Evolutionary conservation across 1,284 basidiomycete genomes (phyloP), one percentile per base, ranked within the genome.

Genomic region (Violaceomyces palustris): DNA sequence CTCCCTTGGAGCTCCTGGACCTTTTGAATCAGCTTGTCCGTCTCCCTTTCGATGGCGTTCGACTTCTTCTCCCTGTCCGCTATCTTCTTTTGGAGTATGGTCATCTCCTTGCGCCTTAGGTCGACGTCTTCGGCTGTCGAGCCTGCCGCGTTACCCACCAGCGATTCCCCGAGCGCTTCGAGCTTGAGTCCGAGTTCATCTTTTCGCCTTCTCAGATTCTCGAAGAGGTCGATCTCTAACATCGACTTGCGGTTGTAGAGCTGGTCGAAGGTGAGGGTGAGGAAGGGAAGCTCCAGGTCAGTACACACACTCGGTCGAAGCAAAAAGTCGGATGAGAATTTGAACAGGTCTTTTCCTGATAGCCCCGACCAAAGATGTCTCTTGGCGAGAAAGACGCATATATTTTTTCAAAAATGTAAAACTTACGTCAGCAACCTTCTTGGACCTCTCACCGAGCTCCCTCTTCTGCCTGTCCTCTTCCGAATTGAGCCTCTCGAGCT

Each of bases 221-320:
- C 93, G 54, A 87, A 88, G 25, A 98, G 78, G 73, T 98, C 93
- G 40, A 97, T 92, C 73, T 96, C 88, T 18, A 96, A 76, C 11
- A 84, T 76, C 66, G 84, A 87, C 74, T 88, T 89, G 55, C 80
- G 80, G 18, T 83, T 81, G 28, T 86, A 83, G 43, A 92, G 75
- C 88, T 94, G 54, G 5, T 12, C 48, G 28, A 37, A 21, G 8
- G 6, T 9, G 3, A 24, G 11, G 35, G 36, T 31, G 31, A 32
- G 25, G 11, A 27, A 31, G 10, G 6, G 18, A 10, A 19, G 28
- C 35, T 11, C 5, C 22, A 6, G 7, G 31, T 42, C 27, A 62
- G 27, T 25, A 45, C 54, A 12, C 30, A 32, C 8, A 57, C 39
- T 12, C 11, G 10, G n/a, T n/a, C n/a, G n/a, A n/a, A n/a, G n/a